Evolutionary conservation across 2,329 filamentous ascomycete genomes (phyloP), one percentile per base, ranked within the genome.

Genomic region (Trichoderma lentiforme): DNA sequence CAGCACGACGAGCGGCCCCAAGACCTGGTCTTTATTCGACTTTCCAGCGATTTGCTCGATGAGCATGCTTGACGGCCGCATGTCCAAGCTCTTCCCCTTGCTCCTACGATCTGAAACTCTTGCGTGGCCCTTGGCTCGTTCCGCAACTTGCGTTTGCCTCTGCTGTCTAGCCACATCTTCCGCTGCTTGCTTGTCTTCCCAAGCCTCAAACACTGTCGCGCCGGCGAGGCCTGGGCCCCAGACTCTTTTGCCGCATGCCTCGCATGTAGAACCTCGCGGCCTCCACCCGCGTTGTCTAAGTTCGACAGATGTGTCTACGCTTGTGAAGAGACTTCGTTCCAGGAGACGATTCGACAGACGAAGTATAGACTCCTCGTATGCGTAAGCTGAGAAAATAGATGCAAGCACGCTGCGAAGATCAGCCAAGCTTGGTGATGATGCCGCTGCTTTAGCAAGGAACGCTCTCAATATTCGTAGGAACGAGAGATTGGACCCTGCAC

Each of bases 371-470:
- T 95, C 93, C 81, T 99, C 96, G 79, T 98, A 98, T 0, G 94
- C 92, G 79, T 99, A 99, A 0, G 96, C 95, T 0, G 95, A 91
- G 82, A 99, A 98, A 70, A 99, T 95, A 14, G 95, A 96, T 1
- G 90, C 86, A 2, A 99, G 87, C 0, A 98, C 95, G 7, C 89
- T 89, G 58, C 96, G 92, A 3, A 99, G 87, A 79, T 98, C 94
- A 1, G 93, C 91, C 2, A 99, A 86, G 14, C 93, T 97, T 0
- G 96, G 95, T 0, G 94, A 97, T 21, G 91, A 90, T 28, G 89
- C 87, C 0, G 94, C 92, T 0, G 95, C 95, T 60, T 93, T 90
- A 0, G 92, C 90, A 34, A 99, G 89, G 80, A 99, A 99, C 6
- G 93, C 92, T 63, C 94, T 91, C 15, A 99, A 86, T 75, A 99